phyloP scores from a whole-genome alignment of 2,329 filamentous ascomycete genomes.

The Trichoderma harzianum region DNA sequence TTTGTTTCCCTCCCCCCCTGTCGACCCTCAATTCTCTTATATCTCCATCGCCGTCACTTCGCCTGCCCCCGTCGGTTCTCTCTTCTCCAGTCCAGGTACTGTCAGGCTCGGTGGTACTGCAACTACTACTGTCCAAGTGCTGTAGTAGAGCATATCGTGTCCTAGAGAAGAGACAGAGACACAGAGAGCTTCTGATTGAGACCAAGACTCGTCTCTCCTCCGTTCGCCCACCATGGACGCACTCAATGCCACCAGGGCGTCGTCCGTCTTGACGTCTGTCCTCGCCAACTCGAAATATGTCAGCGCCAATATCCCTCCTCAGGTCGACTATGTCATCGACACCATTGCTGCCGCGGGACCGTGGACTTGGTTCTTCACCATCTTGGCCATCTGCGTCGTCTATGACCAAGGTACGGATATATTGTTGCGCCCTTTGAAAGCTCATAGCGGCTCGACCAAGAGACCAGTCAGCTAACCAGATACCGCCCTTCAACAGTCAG shows the following conservation, averaged over 20 bases:
- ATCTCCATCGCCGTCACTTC: slow-evolving; percentile 13
- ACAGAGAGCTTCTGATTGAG: neutral
- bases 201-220: neutral
- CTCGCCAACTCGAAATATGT: slow-evolving; percentile 58
- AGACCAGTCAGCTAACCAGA: neutral
- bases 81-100: slow-evolving; percentile 1
- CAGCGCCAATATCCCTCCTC: slow-evolving; percentile 49
- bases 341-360: slow-evolving; percentile 54
- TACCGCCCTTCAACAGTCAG: slow-evolving; percentile 50
- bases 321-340: slow-evolving; percentile 54
- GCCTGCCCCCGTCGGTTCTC: slow-evolving; percentile 12
- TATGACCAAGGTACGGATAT: slow-evolving; percentile 78
- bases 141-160: neutral
- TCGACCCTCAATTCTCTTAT: slow-evolving; percentile 7
- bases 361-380: slow-evolving; percentile 63
- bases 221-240: slow-evolving; percentile 44
- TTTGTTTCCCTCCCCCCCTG: slow-evolving; percentile 7
- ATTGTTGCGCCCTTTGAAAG: slow-evolving; percentile 29
- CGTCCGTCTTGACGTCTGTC: slow-evolving; percentile 68
- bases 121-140: neutral
- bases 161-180: neutral
- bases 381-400: slow-evolving; percentile 67
- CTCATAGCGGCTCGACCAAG: neutral
- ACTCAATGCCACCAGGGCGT: slow-evolving; percentile 52
- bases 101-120: neutral